Base-by-base conservation (phyloP, 805 yeast species). In the Metschnikowia corniflorae region DNA sequence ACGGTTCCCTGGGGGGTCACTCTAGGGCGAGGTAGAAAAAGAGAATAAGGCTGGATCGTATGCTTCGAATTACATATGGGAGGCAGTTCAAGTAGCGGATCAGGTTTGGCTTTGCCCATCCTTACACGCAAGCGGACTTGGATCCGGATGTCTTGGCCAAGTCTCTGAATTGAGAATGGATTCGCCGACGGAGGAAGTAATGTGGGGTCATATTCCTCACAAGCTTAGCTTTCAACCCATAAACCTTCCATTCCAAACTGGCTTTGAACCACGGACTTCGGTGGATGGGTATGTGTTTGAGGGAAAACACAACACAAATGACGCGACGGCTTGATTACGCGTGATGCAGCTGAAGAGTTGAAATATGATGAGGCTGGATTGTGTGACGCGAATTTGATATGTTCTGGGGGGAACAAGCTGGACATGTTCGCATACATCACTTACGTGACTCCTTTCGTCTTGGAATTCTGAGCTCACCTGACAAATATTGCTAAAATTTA, bases 351-450 rank as follows among this genome's bases (percentile, higher is more conserved):
- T 2, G 42, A 57, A 5, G 93, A 84, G 48, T 57, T 74, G 7
- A 51, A 68, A 19, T 75, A 68, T 34, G 85, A 82, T 43, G 71
- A 82, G 23, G 61, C 62, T 4, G 72, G 70, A 13, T 74, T 71
- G 58, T 72, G 82, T n/a, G 65, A 82, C 50, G 65, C 81, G 8
- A 86, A 86, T 44, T 86, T 96, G 0, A 89, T 89, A 85, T 91
- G 93, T 61, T 79, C 86, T 15, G 75, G 95, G 2, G 98, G 97
- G 9, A 91, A 93, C 57, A 71, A 78, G 18, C 64, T 89, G 33
- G 96, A 88, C 48, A 93, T 89, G 62, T 93, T 85, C 61, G 96
- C 97, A 0, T 83, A 84, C 70, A 73, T 93, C 35, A 68, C 87
- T 10, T 83, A 83, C 44, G 86, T 80, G 8, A 78, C 82, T 25